Percentiles rank a stretch among this genome's conserved stretches.
Evolutionary conservation across 2,329 filamentous ascomycete genomes (phyloP).

Genomic region (Knufia fluminis): DNA sequence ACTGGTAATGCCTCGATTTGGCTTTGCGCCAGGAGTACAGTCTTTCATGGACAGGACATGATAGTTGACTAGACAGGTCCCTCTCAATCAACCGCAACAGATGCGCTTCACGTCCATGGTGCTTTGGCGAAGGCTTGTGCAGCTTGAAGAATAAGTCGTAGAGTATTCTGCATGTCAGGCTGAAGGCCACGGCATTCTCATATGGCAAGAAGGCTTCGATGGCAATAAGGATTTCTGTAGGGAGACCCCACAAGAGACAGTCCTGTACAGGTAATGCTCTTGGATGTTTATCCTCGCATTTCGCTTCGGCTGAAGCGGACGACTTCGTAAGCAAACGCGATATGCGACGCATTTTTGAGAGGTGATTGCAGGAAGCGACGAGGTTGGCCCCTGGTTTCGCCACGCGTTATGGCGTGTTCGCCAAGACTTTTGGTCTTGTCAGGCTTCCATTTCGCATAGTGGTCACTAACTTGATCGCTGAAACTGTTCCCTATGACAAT

Average conservation of each 20-base stretch:
- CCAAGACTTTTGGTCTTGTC: no score
- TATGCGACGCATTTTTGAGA: no score
- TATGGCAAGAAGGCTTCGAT: neutral
- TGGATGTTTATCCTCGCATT: no score
- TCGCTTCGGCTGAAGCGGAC: no score
- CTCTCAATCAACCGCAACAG: neutral
- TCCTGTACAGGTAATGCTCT: no score
- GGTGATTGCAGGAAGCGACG: no score
- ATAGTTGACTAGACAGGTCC: neutral
- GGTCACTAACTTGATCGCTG: no score
- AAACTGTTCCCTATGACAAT: no score
- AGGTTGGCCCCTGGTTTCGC: no score
- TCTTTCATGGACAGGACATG: constrained; percentile 2
- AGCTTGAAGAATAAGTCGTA: constrained; percentile 1
- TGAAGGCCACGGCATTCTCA: constrained; percentile 2
- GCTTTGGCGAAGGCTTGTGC: constrained; percentile 1
- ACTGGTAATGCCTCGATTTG: constrained; percentile 3
- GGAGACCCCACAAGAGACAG: neutral
- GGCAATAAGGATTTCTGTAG: neutral
- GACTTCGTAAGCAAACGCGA: no score
- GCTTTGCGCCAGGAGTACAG: neutral
- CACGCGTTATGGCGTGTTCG: no score
- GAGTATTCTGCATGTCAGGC: neutral
- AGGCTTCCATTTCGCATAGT: no score
- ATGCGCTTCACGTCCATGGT: constrained; percentile 2